Evolutionary conservation across 345 rosid genomes (phyloP).

Genomic region (Psidium guajava): DNA sequence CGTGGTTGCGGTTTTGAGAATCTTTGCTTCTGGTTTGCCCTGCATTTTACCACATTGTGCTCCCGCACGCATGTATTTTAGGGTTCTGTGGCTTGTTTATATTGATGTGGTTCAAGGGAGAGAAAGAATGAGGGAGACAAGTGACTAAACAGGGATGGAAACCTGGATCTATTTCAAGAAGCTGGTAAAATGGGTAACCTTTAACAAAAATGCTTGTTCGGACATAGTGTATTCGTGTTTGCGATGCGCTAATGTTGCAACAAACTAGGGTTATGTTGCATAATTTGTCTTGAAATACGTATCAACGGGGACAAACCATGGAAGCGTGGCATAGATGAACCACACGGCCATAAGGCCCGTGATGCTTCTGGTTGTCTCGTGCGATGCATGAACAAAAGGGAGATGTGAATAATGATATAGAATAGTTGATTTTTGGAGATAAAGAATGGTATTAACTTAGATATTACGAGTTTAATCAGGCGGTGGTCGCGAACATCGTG

Average conservation of each 20-base stretch:
- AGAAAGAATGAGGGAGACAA: neutral
- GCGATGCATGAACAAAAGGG: neutral
- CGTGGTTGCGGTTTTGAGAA: neutral
- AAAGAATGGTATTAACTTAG: neutral
- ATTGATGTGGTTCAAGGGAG: neutral
- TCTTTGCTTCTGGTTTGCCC: neutral
- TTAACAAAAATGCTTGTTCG: neutral
- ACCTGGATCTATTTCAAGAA: neutral
- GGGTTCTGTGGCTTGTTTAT: neutral
- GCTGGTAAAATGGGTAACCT: neutral
- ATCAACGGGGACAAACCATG: neutral
- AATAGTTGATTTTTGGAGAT: neutral
- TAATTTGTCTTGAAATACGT: neutral
- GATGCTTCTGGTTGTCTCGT: neutral
- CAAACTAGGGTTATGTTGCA: neutral
- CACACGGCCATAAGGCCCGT: neutral
- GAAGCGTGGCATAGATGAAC: neutral
- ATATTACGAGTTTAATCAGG: neutral
- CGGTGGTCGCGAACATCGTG: too few relatives aligned
- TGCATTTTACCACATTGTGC: neutral
- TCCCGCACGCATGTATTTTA: neutral
- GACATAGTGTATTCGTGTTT: neutral
- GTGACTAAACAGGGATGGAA: neutral
- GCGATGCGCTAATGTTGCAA: neutral
- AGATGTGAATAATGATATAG: accelerated